Evolutionary conservation across 2,329 filamentous ascomycete genomes (phyloP).

Genomic region (Penicillium vulpinum): DNA sequence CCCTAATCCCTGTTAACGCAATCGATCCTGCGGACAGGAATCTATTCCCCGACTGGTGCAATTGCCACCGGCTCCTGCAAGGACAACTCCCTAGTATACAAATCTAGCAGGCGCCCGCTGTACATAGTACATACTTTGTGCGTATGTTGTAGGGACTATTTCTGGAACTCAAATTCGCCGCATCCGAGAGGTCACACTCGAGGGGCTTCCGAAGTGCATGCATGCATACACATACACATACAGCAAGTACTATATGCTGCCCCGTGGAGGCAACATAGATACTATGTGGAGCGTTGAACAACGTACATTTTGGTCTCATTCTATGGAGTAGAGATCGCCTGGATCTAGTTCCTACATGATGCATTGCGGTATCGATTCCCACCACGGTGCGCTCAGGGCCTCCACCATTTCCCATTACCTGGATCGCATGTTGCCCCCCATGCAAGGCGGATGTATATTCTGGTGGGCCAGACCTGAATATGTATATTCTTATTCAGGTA

Average conservation of each 20-base stretch:
- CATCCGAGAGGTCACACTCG: constrained; percentile 26
- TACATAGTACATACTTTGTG: constrained; percentile 3
- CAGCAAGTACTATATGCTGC: neutral
- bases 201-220: constrained; percentile 9
- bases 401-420: constrained; percentile 19
- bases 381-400: constrained; percentile 1
- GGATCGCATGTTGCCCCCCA: constrained; percentile 21
- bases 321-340: neutral
- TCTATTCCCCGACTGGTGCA: constrained; percentile 23
- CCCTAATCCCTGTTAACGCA: neutral
- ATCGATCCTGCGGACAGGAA: no score
- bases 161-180: constrained; percentile 26
- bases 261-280: constrained; percentile 19
- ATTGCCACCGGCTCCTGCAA: constrained; percentile 20
- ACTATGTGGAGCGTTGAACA: neutral
- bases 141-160: constrained; percentile 5
- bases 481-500: constrained; percentile 22
- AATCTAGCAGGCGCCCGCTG: constrained; percentile 16
- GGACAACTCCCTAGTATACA: constrained; percentile 17
- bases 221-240: constrained; percentile 1
- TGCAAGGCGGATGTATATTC: constrained; percentile 24
- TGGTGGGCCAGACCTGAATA: neutral
- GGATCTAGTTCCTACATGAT: constrained; percentile 1
- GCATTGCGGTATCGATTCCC: neutral
- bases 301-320: neutral